phyloP scores from a whole-genome alignment of 257 asterid genomes.

The Ophiorrhiza pumila region DNA sequence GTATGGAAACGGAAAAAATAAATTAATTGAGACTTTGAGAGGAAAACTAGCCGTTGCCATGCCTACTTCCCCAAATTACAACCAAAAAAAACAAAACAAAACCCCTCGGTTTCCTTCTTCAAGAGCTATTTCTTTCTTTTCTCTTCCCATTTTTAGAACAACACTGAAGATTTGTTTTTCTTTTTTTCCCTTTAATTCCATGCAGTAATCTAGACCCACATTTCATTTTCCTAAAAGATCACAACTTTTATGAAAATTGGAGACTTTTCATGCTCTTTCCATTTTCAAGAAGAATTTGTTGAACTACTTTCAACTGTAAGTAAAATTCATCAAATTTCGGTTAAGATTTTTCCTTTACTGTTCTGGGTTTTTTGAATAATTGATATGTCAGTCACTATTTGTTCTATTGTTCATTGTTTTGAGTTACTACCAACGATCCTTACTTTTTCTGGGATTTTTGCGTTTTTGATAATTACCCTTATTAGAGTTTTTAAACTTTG shows the following conservation, averaged over 20 bases:
- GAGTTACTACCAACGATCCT: not conserved
- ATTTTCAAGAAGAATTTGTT: conserved; percentile 18
- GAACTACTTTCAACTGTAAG: conserved; percentile 12
- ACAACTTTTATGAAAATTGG: not conserved
- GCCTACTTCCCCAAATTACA: conserved; percentile 1
- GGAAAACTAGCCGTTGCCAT: conserved; percentile 51
- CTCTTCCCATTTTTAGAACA: conserved; percentile 6
- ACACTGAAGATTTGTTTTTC: conserved; percentile 6
- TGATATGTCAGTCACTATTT: not conserved
- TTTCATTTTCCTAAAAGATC: not conserved
- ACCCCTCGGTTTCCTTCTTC: conserved; percentile 12
- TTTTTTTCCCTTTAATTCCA: not conserved
- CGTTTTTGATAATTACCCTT: not conserved
- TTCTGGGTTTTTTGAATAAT: not conserved
- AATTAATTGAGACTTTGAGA: conserved; percentile 14
- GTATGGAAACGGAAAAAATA: conserved; percentile 31
- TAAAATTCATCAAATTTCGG: not conserved
- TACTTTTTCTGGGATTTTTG: not conserved
- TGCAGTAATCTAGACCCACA: not conserved
- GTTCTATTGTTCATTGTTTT: not conserved
- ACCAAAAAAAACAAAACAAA: conserved; percentile 2
- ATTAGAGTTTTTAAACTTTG: too few relatives aligned
- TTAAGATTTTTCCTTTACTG: not conserved
- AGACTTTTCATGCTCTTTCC: not conserved
- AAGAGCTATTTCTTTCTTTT: conserved; percentile 9